phyloP scores from a whole-genome alignment of 345 rosid genomes.

The rapeseed (Brassica napus) region DNA sequence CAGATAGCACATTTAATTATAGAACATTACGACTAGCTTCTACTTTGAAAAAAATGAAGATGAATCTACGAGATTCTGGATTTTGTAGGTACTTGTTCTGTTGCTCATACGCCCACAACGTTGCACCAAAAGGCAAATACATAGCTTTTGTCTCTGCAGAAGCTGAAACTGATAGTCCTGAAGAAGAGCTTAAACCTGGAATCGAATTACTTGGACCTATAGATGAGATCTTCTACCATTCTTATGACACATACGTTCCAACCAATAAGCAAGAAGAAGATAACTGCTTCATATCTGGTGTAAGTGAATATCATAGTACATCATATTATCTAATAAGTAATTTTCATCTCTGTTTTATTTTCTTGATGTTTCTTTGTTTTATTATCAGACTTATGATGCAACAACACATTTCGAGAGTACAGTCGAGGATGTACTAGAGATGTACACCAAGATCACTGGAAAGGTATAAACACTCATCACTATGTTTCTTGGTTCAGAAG shows the following conservation, averaged over 20 bases:
- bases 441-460: conserved; percentile 82
- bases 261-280: conserved; percentile 75
- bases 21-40: neutral
- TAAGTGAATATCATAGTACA: conserved; percentile 43
- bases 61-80: neutral
- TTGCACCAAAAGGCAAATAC: conserved; percentile 92
- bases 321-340: neutral
- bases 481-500: conserved; percentile 26
- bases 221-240: conserved; percentile 88
- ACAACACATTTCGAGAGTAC: conserved; percentile 92
- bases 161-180: conserved; percentile 89
- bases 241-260: conserved; percentile 74
- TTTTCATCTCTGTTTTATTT: neutral
- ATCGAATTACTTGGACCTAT: conserved; percentile 79
- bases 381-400: conserved; percentile 70
- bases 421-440: conserved; percentile 66
- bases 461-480: conserved; percentile 49
- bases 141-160: conserved; percentile 95
- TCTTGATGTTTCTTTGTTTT: neutral
- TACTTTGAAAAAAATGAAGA: neutral
- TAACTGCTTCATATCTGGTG: conserved; percentile 86
- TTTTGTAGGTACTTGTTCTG: conserved; percentile 65
- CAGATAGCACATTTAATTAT: neutral
- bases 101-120: conserved; percentile 92
- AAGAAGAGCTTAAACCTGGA: conserved; percentile 80